Base-by-base conservation (phyloP, 2,329 filamentous ascomycete genomes). In the Pyricularia sp. region DNA sequence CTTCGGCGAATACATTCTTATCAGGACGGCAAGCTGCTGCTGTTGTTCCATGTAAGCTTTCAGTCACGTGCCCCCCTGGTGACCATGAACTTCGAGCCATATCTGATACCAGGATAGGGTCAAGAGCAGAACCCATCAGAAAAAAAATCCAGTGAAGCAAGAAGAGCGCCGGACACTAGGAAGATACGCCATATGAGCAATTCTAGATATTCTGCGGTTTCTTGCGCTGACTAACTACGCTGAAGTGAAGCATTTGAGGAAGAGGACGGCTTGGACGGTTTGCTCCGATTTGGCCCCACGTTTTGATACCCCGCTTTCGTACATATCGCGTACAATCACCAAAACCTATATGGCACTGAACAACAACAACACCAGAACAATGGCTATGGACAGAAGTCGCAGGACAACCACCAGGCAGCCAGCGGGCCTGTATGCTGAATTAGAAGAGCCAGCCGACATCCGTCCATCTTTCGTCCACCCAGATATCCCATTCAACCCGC, bases 401-500 rank as follows among this genome's bases (percentile, higher is more conserved):
- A 42, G 65, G 20, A 55, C 36, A 58, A 58, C 36, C 20, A 30
- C 65, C 65, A 58, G 65, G 33, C 36, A 65, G 36, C 67, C 68
- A 68, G 10, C 73, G 10, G 71, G 72, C 9, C 72, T 72, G 1
- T 78, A 78, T 63, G 68, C 69, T 14, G 74, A 77, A 23, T 71
- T 74, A 30, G 64, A 72, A 12, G 71, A 68, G 3, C 25, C 36
- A 17, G 68, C 69, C 61, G 58, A 65, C 17, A 28, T 64, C n/a
- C 68, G 72, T n/a, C 70, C 73, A 1, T 42, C 31, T 42, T 74
- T 73, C 65, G 69, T 70, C 10, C 71, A 75, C 55, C 72, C 72
- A 0, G 71, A 72, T 36, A 69, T 74, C 12, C 42, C 72, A 25
- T 78, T 74, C 68, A 73, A 76, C 67, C 70, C 70, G 3, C 71